These are phyloP conservation scores for Phoma herbarum DNA, from an alignment of 2,329 filamentous ascomycete genomes.

Conservation along the genomic window DNA sequence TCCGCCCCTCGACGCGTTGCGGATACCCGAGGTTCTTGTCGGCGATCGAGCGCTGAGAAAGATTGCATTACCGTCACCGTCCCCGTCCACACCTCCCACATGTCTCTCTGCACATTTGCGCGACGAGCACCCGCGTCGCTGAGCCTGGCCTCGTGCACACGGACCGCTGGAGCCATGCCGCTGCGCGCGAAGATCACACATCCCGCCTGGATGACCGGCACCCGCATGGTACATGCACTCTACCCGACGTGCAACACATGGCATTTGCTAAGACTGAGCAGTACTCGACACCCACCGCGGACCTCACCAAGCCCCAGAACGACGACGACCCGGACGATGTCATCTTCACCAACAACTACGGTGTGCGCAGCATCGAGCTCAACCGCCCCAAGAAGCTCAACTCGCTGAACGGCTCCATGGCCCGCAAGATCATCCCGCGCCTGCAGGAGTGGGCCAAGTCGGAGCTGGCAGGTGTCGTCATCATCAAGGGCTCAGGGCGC, in stretches of 20 bases:
- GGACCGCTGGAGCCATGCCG: slow-evolving; percentile 68
- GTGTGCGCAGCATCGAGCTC: slow-evolving; percentile 89
- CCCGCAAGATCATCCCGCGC: slow-evolving; percentile 88
- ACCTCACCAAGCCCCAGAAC: slow-evolving; percentile 62
- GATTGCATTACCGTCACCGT: slow-evolving; percentile 37
- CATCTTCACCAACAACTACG: slow-evolving; percentile 87
- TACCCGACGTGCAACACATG: neutral
- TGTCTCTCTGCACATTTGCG: slow-evolving; percentile 57
- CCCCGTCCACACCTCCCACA: slow-evolving; percentile 40
- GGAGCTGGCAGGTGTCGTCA: slow-evolving; percentile 88
- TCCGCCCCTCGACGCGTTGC: slow-evolving; percentile 18
- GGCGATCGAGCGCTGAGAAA: slow-evolving; percentile 37
- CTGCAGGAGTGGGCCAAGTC: slow-evolving; percentile 95
- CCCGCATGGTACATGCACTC: slow-evolving; percentile 58
- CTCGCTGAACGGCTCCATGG: slow-evolving; percentile 93
- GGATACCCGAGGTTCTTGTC: slow-evolving; percentile 52
- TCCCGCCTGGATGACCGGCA: slow-evolving; percentile 62
- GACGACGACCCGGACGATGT: slow-evolving; percentile 88
- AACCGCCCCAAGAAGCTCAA: slow-evolving; percentile 94
- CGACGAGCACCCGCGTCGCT: slow-evolving; percentile 52
- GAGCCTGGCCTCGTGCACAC: slow-evolving; percentile 49
- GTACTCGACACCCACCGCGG: slow-evolving; percentile 47
- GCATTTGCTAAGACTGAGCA: slow-evolving; percentile 30
- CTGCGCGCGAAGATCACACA: slow-evolving; percentile 77
- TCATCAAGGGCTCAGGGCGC: slow-evolving; percentile 88